Base-by-base conservation (phyloP, 768 basidiomycete genomes). In the Collybia mongolica region DNA sequence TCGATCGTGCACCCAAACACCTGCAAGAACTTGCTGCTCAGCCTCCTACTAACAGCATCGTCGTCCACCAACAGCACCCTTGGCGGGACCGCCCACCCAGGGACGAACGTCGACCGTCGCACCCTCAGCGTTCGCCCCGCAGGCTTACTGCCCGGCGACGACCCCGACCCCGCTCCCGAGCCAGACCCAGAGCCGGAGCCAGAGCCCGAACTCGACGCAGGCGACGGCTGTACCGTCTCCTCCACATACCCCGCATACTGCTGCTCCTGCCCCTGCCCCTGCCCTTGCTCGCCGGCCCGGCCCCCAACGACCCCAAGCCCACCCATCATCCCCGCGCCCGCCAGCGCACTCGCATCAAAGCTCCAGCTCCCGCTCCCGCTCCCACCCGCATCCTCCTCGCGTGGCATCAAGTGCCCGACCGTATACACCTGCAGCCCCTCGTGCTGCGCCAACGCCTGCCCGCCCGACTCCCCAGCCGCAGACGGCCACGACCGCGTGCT, bases 1-100 rank as follows among this genome's bases (percentile, higher is more conserved):
- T 98, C 96, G 49, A 88, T 93, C 59, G 86, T 84, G 67, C 95
- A 97, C 35, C 96, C 96, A 68, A 95, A 94, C 39, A 97, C 90
- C 71, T 96, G 88, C 64, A 98, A 67, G 65, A 98, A 96, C 72
- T 95, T 97, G 75, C 84, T 89, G 54, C 88, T 87, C 50, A 98
- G 69, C 63, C 86, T 87, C 50, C 95, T 71, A 65, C 88, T 93
- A 22, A 98, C 93, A 4, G 86, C 86, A 61, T 98, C 96, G 67
- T 98, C 96, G 66, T 98, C 96, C 8, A 98, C 96, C 6, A 98
- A 79, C 44, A 98, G 67, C 48, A 98, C 94, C 0, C 90, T 74
- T 4, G 96, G 96, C 0, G 93, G 88, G 0, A 93, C 89, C 0
- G 90, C 88, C 93, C 93, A 95, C 1, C 87, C 90, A 0, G 92